These are phyloP conservation scores for Rhodotorula mucilaginosa DNA, from an alignment of 1,284 basidiomycete species.

Conservation along the genomic window DNA sequence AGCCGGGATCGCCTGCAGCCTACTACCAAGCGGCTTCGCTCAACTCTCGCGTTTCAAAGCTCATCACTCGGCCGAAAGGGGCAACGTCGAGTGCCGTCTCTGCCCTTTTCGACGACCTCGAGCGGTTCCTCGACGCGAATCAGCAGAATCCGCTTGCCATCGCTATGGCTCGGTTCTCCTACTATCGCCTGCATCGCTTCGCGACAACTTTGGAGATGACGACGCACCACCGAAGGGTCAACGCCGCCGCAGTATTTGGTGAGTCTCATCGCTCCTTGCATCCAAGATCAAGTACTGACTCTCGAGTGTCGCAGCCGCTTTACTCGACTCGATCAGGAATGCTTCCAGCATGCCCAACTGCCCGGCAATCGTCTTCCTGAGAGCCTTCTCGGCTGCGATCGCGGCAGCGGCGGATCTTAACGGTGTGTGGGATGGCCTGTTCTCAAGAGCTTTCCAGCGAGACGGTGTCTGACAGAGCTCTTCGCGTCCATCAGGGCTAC, in stretches of 20 bases:
- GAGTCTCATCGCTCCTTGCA: not conserved
- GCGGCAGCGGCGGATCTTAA: not conserved
- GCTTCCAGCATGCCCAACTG: not conserved
- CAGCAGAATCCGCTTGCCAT: not conserved
- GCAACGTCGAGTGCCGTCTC: not conserved
- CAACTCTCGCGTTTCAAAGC: slow-evolving; percentile 6
- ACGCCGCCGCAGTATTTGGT: slow-evolving; percentile 1
- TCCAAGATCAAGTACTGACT: not conserved
- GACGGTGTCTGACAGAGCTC: not conserved
- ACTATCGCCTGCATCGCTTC: slow-evolving; percentile 12
- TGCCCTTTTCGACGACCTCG: slow-evolving; percentile 12
- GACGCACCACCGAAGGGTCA: not conserved
- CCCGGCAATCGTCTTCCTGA: slow-evolving; percentile 2
- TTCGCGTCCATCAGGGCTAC: not conserved
- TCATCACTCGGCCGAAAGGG: not conserved
- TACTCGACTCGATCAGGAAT: not conserved
- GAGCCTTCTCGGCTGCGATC: slow-evolving; percentile 1
- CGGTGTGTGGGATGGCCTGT: not conserved
- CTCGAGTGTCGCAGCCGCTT: not conserved
- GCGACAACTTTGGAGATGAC: not conserved
- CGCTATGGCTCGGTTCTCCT: slow-evolving; percentile 7
- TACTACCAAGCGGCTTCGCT: slow-evolving; percentile 7
- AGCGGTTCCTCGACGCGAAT: not conserved
- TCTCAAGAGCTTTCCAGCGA: not conserved
- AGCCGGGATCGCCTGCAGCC: not conserved